Base-by-base conservation (phyloP, 148 eudicot species). In the Chenopodium album region DNA sequence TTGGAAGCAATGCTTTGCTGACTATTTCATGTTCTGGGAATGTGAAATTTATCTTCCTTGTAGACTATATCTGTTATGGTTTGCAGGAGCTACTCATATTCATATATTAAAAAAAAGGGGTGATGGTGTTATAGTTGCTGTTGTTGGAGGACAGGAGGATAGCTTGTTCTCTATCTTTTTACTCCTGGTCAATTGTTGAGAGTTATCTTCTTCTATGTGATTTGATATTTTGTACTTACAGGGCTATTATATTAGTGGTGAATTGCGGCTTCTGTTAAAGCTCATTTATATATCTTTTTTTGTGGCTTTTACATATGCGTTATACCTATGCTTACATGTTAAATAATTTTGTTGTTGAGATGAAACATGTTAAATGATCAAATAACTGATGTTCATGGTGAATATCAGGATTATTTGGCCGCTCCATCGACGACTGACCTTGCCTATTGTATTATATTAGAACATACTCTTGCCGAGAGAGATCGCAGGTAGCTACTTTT, bases 401-500 rank as follows among this genome's bases (percentile, higher is more conserved):
- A 71, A 73, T 92, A 82, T 83, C 95, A 96, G 99, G 98, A 96
- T 86, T 96, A 94, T 84, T 86, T 96, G 90, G 95, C 99, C 32
- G 79, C 89, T 76, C 87, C 88, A 31, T 79, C 90, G 11, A 92
- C 99, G 41, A 91, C 92, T 76, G 99, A 96, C 83, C 82, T 96
- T 85, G 99, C 99, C 26, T 96, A 96, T 81, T 85, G 88, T 86
- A 91, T 94, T 78, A 90, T 96, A 75, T 79, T 96, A 82, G 99
- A 96, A 75, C 98, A 94, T 83, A 94, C 98, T 46, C 94, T 96
- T 82, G 98, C 99, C n/a, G 99, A 96, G 89, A 87, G 96, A 87
- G 99, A 96, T 72, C 98, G 99, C 80, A 96, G 99, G 98, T 94
- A 92, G 28, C 66, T 71, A 80, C 52, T 41, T 37, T 77, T 71